A percentile compares a stretch with the other conserved stretches of the same genome.
Evolutionary conservation across 2,329 filamentous ascomycete genomes (phyloP).

Genomic region (Colletotrichum eleusines): DNA sequence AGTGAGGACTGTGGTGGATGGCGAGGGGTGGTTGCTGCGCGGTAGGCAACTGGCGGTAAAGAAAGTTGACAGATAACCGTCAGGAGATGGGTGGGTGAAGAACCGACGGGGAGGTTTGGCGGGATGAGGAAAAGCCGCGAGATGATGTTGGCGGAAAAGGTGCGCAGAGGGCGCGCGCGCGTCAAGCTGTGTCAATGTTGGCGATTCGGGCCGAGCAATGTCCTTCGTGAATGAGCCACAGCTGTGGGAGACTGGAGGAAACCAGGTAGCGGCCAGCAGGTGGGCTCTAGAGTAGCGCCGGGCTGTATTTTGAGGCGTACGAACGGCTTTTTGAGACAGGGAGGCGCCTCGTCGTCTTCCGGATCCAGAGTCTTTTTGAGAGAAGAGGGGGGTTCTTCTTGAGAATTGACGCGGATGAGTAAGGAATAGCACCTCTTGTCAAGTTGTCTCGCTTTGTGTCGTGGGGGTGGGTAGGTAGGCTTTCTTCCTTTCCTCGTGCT

Average conservation of each 20-base stretch:
- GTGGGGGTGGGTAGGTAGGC: conserved; percentile 28
- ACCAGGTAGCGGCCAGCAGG: conserved; percentile 11
- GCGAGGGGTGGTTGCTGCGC: conserved; percentile 1
- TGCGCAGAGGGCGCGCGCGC: conserved; percentile 33
- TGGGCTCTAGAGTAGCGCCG: conserved; percentile 12
- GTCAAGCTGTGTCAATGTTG: conserved; percentile 39
- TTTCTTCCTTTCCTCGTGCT: conserved; percentile 18
- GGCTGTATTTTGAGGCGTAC: conserved; percentile 28
- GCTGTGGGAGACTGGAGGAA: conserved; percentile 12
- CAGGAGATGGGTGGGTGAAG: conserved; percentile 20
- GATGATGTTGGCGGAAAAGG: conserved; percentile 30
- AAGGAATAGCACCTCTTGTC: conserved; percentile 17
- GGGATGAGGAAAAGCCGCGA: conserved; percentile 14
- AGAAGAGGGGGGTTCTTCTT: not conserved
- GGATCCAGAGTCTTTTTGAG: conserved; percentile 22
- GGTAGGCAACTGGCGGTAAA: conserved; percentile 16
- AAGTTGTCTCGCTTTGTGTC: conserved; percentile 31
- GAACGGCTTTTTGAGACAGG: conserved; percentile 39
- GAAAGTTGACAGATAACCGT: conserved; percentile 21
- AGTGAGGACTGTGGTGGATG: not conserved
- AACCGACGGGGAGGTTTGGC: conserved; percentile 26
- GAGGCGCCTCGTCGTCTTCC: conserved; percentile 30
- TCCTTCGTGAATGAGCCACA: conserved; percentile 22
- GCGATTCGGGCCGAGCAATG: conserved; percentile 41
- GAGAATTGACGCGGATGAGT: conserved; percentile 11